Evolutionary conservation across 78 protist genomes (phyloP), one percentile per base, ranked within the genome.

Genomic region (Tieghemostelium lacteum): DNA sequence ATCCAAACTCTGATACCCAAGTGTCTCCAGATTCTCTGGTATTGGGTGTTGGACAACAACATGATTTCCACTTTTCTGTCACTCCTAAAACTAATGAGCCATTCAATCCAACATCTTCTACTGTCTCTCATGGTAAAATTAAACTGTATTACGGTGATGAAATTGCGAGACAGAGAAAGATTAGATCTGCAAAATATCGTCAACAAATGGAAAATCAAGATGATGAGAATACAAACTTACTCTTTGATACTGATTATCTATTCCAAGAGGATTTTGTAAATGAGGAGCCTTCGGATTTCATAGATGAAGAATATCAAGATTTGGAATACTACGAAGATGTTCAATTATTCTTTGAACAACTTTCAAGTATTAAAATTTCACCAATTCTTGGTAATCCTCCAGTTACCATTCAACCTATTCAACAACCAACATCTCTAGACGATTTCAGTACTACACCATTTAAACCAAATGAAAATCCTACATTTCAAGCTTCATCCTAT

Each of bases 61-160:
- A 45, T 10, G 91, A 83, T 10, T 57, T 83, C 24, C 28, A 55
- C 8, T 28, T 69, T 2, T 33, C 31, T 3, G 58, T 83, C 26
- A 33, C 39, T 19, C 78, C 91, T 24, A 34, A 54, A 2, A 36
- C 40, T 37, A 22, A 28, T 2, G 34, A n/a, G 64, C 20, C 22
- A 22, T n/a, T 22, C 17, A 31, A 40, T n/a, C 33, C 73, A 36
- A 24, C n/a, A 31, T 33, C 26, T 19, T 71, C 77, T 16, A 71
- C 77, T 1, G 5, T 33, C 6, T 71, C 77, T 19, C 63, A 24
- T 0, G 78, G 72, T n/a, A 33, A 24, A 52, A 63, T 83, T 24
- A 83, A 83, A 57, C 20, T 83, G 19, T 83, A 33, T 26, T 69
- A 39, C 60, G 91, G 91, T 60, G 91, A 83, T 69, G 91, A 83